Evolutionary conservation across 23 red algal species (phyloP), one percentile per base, ranked within the genome.

Genomic region (Porphyridium purpureum): DNA sequence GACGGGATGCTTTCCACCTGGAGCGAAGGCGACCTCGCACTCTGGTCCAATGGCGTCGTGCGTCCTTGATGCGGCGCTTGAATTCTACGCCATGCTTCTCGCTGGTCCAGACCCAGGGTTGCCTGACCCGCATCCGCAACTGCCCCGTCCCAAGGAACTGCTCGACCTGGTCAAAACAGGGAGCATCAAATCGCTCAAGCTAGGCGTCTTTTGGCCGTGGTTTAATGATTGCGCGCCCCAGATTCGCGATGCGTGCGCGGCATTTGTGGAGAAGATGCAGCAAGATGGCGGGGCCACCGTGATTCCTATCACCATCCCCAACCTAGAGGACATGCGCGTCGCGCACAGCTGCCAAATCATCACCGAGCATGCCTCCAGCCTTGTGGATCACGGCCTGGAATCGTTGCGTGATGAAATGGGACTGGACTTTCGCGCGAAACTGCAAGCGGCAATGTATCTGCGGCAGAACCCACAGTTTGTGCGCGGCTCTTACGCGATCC

Each of bases 61-160:
- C 0, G 76, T 82, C 29, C 38, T 27, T 47, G 87, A 94, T 35
- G 52, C 70, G 19, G 77, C 87, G 26, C 59, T 54, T n/a, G n/a
- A n/a, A n/a, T n/a, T n/a, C n/a, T n/a, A n/a, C n/a, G n/a, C n/a
- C n/a, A n/a, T 24, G 35, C 35, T 31, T 25, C 28, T 31, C 3
- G 17, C 54, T 58, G 27, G 4, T 33, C 21, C 23, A n/a, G n/a
- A n/a, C n/a, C n/a, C n/a, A n/a, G n/a, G n/a, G n/a, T n/a, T n/a
- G n/a, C n/a, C n/a, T n/a, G n/a, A n/a, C n/a, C n/a, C n/a, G n/a
- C n/a, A n/a, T n/a, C n/a, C n/a, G n/a, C n/a, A n/a, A n/a, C n/a
- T n/a, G n/a, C n/a, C n/a, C n/a, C n/a, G n/a, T n/a, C n/a, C n/a
- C n/a, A n/a, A n/a, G n/a, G n/a, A n/a, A n/a, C n/a, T n/a, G n/a